Conservation (phyloP, 1,284 basidiomycete species). For the Cryptococcus sp. region DNA sequence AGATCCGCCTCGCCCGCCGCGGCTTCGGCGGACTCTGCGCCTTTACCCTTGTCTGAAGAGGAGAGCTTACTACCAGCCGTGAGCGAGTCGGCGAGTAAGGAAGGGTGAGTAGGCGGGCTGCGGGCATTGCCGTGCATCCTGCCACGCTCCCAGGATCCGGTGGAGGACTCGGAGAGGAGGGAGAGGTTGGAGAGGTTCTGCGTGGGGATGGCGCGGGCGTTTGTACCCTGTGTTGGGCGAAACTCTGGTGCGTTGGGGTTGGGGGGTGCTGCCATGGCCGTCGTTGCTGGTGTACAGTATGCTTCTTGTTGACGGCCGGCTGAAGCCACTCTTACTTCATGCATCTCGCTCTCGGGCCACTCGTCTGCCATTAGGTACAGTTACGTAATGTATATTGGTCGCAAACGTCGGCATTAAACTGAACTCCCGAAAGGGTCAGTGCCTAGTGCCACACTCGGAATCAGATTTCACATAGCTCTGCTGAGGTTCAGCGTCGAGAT, state of each 20-base stretch:
- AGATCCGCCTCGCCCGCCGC: not conserved
- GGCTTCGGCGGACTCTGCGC: not conserved
- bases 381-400: no score
- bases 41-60: not conserved
- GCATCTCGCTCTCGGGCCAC: no score
- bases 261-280: not conserved
- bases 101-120: conserved; percentile 30
- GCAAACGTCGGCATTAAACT: no score
- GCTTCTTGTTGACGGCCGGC: not conserved
- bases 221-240: conserved; percentile 2
- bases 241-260: not conserved
- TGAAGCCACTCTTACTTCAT: no score
- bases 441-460: no score
- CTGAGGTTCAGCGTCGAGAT: no score
- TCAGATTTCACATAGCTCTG: no score
- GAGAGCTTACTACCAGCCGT: not conserved
- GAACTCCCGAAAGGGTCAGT: no score
- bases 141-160: conserved; percentile 48
- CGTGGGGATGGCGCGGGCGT: conserved; percentile 20
- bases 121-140: conserved; percentile 35
- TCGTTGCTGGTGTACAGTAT: not conserved
- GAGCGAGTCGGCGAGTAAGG: conserved; percentile 18
- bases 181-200: conserved; percentile 37
- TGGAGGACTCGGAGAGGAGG: conserved; percentile 44
- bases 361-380: no score